phyloP scores from a whole-genome alignment of 805 yeast genomes.

The Candida dendrica region DNA sequence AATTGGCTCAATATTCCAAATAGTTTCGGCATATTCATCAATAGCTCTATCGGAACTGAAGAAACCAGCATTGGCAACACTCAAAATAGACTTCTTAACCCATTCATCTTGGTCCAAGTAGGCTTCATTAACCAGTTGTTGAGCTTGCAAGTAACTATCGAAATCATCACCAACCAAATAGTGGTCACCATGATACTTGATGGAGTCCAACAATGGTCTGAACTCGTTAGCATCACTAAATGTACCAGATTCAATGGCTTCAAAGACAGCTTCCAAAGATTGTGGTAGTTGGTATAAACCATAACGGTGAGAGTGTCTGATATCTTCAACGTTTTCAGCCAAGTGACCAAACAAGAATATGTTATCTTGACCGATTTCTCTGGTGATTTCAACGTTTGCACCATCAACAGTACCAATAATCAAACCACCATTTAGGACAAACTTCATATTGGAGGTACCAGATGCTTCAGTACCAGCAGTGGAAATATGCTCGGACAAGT shows the following conservation, averaged over 20 bases:
- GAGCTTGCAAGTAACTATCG: constrained; percentile 80
- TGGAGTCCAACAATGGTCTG: constrained; percentile 59
- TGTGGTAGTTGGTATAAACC: constrained; percentile 50
- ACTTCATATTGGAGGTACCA: constrained; percentile 94
- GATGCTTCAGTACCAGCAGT: constrained; percentile 97
- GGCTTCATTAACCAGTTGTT: constrained; percentile 64
- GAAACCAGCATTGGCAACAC: constrained; percentile 92
- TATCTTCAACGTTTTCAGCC: constrained; percentile 82
- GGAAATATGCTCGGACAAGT: constrained; percentile 86
- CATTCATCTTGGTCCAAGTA: constrained; percentile 62
- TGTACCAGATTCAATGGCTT: constrained; percentile 55
- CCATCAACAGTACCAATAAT: constrained; percentile 96
- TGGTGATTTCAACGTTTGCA: constrained; percentile 90
- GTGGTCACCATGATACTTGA: constrained; percentile 71
- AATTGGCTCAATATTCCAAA: constrained; percentile 86
- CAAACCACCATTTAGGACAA: constrained; percentile 88
- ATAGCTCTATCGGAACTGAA: constrained; percentile 87
- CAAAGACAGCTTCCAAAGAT: constrained; percentile 54
- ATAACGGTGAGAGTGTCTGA: constrained; percentile 67
- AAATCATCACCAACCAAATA: constrained; percentile 87
- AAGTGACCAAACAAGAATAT: constrained; percentile 88
- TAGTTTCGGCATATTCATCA: constrained; percentile 84
- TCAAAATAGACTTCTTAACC: constrained; percentile 67
- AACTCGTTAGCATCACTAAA: constrained; percentile 70
- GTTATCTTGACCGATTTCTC: constrained; percentile 90